Percentiles rank a stretch among this genome's conserved stretches.
These are phyloP conservation scores for Fusarium sp. DNA, from an alignment of 2,329 filamentous ascomycete species.

Conservation along the genomic window DNA sequence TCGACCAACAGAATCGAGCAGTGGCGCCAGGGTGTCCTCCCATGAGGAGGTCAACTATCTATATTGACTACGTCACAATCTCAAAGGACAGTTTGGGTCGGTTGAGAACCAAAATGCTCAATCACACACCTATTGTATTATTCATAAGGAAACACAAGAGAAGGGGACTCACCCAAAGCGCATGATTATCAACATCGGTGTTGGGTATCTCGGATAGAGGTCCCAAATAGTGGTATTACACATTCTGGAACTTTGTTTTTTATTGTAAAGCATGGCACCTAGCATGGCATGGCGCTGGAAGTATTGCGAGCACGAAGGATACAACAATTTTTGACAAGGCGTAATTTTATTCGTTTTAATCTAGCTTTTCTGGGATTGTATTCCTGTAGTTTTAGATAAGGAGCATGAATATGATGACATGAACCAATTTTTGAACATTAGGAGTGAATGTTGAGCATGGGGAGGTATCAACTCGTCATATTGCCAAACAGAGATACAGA, in stretches of 20 bases:
- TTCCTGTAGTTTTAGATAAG: constrained; percentile 22
- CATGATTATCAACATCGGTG: constrained; percentile 18
- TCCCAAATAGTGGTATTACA: constrained; percentile 6
- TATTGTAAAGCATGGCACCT: constrained; percentile 39
- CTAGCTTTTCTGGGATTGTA: constrained; percentile 1
- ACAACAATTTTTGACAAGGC: constrained; percentile 28
- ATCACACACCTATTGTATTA: constrained; percentile 24
- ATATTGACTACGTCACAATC: not conserved
- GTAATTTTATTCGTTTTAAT: constrained; percentile 32
- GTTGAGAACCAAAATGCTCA: not conserved
- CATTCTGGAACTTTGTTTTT: constrained; percentile 23
- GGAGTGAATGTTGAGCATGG: constrained; percentile 11
- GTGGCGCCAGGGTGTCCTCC: constrained; percentile 61
- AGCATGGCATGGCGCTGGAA: constrained; percentile 50
- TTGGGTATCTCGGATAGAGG: constrained; percentile 41
- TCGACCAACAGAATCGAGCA: constrained; percentile 59
- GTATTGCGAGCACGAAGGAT: constrained; percentile 29
- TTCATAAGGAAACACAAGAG: constrained; percentile 20
- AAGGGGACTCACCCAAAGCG: constrained; percentile 1
- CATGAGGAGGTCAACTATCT: constrained; percentile 39
- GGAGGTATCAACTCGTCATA: constrained; percentile 51
- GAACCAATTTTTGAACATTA: constrained; percentile 9
- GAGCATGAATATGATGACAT: constrained; percentile 21
- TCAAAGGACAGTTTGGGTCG: not conserved
- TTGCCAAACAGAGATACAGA: constrained; percentile 49